Evolutionary conservation across 441 rosid species (phyloP).

Genomic region (Rhodomyrtus psidioides): DNA sequence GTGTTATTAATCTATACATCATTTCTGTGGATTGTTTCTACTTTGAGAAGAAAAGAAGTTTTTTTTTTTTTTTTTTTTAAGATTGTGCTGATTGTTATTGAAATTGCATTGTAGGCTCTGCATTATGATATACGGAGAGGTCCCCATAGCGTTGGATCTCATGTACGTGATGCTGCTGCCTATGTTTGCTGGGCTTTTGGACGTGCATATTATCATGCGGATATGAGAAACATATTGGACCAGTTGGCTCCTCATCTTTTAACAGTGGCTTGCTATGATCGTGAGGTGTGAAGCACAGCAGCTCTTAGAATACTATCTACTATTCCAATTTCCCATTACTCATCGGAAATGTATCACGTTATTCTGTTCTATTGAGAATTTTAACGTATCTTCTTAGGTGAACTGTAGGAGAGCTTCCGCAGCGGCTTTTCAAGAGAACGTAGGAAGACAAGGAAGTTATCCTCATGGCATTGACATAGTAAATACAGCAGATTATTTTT

Average conservation of each 20-base stretch:
- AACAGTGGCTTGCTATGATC: slow-evolving; percentile 89
- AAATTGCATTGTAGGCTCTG: slow-evolving; percentile 54
- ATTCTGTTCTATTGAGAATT: background rate
- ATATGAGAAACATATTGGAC: slow-evolving; percentile 77
- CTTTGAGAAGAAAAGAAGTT: background rate
- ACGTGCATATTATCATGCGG: slow-evolving; percentile 80
- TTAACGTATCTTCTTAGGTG: slow-evolving; percentile 41
- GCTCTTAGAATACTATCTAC: background rate
- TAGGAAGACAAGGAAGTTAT: slow-evolving; percentile 96
- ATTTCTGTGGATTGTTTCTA: background rate
- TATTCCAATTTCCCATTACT: background rate
- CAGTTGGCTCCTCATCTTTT: slow-evolving; percentile 87
- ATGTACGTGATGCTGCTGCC: slow-evolving; percentile 99
- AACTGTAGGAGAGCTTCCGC: slow-evolving; percentile 99
- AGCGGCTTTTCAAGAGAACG: slow-evolving; percentile 98
- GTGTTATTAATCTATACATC: background rate
- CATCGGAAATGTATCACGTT: background rate
- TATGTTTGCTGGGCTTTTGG: slow-evolving; percentile 99
- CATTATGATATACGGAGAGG: slow-evolving; percentile 98
- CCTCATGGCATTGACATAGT: slow-evolving; percentile 98
- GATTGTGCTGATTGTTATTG: background rate
- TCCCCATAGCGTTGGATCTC: slow-evolving; percentile 98
- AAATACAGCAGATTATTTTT: slow-evolving; percentile 89
- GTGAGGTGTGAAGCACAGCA: slow-evolving; percentile 53
- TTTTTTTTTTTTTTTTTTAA: too few species aligned